Evolutionary conservation across 306 rosid species (phyloP).

Genomic region (Gleditsia sinensis): DNA sequence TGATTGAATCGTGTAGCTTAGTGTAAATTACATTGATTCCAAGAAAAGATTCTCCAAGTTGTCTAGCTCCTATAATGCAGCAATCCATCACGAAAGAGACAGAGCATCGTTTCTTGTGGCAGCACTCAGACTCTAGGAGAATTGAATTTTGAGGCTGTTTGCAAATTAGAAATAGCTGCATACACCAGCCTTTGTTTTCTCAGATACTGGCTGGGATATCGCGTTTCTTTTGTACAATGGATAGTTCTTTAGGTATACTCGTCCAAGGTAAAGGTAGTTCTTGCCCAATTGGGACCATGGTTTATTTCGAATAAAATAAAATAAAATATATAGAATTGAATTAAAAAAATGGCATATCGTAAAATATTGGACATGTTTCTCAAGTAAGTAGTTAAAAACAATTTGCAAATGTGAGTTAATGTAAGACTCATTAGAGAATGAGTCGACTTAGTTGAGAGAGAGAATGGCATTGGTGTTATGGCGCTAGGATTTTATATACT

Average conservation of each 20-base stretch:
- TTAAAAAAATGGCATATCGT: too few species aligned
- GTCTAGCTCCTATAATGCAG: not conserved
- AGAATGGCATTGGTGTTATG: too few species aligned
- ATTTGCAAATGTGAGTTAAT: too few species aligned
- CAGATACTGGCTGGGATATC: too few species aligned
- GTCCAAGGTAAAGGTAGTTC: not conserved
- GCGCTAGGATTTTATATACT: too few species aligned
- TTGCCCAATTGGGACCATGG: too few species aligned
- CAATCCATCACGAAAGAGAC: not conserved
- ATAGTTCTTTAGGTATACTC: not conserved
- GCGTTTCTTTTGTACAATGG: not conserved
- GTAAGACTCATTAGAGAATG: too few species aligned
- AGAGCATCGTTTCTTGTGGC: not conserved
- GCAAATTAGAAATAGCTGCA: not conserved
- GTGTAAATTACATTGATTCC: not conserved
- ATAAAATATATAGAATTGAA: too few species aligned
- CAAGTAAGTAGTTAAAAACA: too few species aligned
- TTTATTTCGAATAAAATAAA: too few species aligned
- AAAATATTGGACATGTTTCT: too few species aligned
- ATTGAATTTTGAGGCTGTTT: not conserved
- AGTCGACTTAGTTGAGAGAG: too few species aligned
- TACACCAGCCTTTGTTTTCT: not conserved
- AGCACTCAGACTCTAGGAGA: not conserved
- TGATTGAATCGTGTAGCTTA: conserved; percentile 7
- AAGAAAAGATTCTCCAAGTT: not conserved